Percentiles rank a stretch among this genome's conserved stretches.
Conservation (phyloP, 176 grass and related monocot species). For the Eragrostis nindensis region DNA sequence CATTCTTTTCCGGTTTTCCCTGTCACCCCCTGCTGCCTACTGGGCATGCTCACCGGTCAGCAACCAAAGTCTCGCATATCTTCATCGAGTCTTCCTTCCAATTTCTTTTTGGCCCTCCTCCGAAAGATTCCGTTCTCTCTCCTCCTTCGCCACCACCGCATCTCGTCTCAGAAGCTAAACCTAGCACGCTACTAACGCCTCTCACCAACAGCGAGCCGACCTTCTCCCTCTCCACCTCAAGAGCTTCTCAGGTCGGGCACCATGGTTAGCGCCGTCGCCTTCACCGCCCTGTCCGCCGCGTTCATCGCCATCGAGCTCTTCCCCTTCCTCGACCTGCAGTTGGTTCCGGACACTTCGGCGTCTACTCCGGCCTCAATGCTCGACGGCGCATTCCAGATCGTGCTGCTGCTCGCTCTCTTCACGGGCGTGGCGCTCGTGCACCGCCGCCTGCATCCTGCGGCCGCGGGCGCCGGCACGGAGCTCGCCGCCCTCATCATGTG, state of each 20-base stretch:
- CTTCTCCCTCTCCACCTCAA: neutral
- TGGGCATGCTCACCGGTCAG: too few relatives aligned
- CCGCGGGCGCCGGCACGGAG: neutral
- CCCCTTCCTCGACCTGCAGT: neutral
- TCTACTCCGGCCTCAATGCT: neutral
- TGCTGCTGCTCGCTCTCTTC: neutral
- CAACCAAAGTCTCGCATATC: too few relatives aligned
- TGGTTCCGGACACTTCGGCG: rapidly evolving
- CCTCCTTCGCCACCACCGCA: too few relatives aligned
- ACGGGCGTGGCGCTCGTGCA: neutral
- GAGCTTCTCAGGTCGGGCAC: neutral
- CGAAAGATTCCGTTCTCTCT: too few relatives aligned
- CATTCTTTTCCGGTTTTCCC: too few relatives aligned
- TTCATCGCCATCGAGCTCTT: neutral
- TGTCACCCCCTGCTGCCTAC: too few relatives aligned
- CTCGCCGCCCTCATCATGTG: neutral
- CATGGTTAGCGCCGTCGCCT: neutral
- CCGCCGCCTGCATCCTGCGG: neutral
- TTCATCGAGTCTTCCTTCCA: too few relatives aligned
- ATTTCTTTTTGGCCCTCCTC: too few relatives aligned
- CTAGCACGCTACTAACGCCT: too few relatives aligned
- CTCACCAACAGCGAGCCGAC: too few relatives aligned
- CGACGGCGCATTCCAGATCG: neutral
- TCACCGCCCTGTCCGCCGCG: neutral
- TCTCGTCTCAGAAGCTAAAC: too few relatives aligned